These are phyloP conservation scores for Rachicladosporium sp. DNA, from an alignment of 2,329 filamentous ascomycete species.

Conservation along the genomic window DNA sequence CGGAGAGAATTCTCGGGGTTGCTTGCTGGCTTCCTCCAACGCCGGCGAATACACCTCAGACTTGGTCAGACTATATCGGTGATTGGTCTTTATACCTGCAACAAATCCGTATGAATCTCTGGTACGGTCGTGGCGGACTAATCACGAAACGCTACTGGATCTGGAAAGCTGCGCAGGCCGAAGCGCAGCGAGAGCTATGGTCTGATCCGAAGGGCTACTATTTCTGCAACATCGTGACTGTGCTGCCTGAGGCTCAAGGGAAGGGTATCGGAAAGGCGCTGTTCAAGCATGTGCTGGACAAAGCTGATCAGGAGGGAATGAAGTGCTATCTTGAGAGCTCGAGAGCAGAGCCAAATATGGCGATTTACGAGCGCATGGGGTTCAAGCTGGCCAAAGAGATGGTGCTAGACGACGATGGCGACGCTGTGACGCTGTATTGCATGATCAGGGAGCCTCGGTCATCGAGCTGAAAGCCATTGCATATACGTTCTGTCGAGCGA, in stretches of 20 bases:
- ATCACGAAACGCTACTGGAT: constrained; percentile 58
- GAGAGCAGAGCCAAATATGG: constrained; percentile 53
- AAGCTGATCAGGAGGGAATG: constrained; percentile 51
- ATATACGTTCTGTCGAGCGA: too few relatives aligned
- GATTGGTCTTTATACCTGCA: constrained; percentile 52
- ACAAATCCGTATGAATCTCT: constrained; percentile 55
- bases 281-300: constrained; percentile 50
- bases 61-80: constrained; percentile 48
- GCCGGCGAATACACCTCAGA: constrained; percentile 31
- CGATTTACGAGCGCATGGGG: constrained; percentile 58
- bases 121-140: constrained; percentile 56
- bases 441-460: constrained; percentile 30
- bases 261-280: constrained; percentile 53
- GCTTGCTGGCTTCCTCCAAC: constrained; percentile 57
- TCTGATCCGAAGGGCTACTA: constrained; percentile 56
- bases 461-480: too few relatives aligned
- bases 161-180: constrained; percentile 55
- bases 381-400: constrained; percentile 54
- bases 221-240: constrained; percentile 65
- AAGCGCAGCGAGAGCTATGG: constrained; percentile 52
- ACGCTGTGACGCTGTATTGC: constrained; percentile 34
- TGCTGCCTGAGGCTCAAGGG: constrained; percentile 53
- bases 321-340: constrained; percentile 61
- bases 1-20: constrained; percentile 48
- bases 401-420: constrained; percentile 51